Conservation (phyloP, 768 basidiomycete species). For the Lentinula guzmanii region DNA sequence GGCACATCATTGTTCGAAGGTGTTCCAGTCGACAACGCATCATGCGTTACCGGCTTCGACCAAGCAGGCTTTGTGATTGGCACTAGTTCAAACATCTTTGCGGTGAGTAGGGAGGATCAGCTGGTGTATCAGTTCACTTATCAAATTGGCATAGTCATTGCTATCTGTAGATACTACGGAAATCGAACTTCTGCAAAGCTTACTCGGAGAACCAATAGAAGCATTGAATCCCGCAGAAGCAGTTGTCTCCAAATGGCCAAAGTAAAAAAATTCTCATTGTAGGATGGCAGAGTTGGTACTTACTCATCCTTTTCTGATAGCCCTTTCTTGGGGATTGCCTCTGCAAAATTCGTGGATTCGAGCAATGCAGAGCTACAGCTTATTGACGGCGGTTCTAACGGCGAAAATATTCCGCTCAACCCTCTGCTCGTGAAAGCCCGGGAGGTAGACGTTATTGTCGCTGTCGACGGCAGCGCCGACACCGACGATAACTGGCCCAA, state of each 20-base stretch:
- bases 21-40: slow-evolving; percentile 40
- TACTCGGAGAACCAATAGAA: slow-evolving; percentile 34
- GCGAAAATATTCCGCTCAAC: slow-evolving; percentile 65
- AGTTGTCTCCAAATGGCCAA: slow-evolving; percentile 66
- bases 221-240: slow-evolving; percentile 49
- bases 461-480: slow-evolving; percentile 63
- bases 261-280: slow-evolving; percentile 20
- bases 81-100: slow-evolving; percentile 65
- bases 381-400: slow-evolving; percentile 67
- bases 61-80: slow-evolving; percentile 73
- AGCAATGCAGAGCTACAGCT: slow-evolving; percentile 50
- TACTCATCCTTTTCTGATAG: slow-evolving; percentile 14
- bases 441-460: slow-evolving; percentile 68
- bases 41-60: slow-evolving; percentile 73
- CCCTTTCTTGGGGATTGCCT: slow-evolving; percentile 48
- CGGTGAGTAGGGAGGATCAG: slow-evolving; percentile 27
- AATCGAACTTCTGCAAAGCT: slow-evolving; percentile 32
- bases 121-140: neutral
- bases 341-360: slow-evolving; percentile 46
- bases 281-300: neutral
- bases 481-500: slow-evolving; percentile 60
- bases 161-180: slow-evolving; percentile 30
- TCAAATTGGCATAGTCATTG: slow-evolving; percentile 24
- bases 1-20: slow-evolving; percentile 65
- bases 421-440: slow-evolving; percentile 68